Evolutionary conservation across 2,329 filamentous ascomycete genomes (phyloP), one percentile per base, ranked within the genome.

Genomic region (Arthrocladium fulminans): DNA sequence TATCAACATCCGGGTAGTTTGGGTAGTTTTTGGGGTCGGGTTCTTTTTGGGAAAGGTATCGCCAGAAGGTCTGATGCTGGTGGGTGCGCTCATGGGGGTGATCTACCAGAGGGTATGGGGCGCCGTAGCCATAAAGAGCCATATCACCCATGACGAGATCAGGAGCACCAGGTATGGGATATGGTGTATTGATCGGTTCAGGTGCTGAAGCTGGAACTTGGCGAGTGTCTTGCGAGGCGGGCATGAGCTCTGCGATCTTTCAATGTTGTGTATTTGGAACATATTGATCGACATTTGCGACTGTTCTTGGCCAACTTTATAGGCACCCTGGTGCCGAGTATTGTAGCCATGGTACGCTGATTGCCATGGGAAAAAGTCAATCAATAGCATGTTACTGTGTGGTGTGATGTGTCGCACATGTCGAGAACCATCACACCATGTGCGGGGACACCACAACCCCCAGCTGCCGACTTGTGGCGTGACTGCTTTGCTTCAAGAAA

Each of bases 1-100:
- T 51, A 41, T 56, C 52, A 20, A 54, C 42, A 41, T 56, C 50
- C 10, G 52, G 52, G 20, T 56, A 50, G 47, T 56, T 54, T n/a
- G 52, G 52, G 43, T 56, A 48, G n/a, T 53, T 48, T 42, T 56
- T 51, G 24, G 50, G 50, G 19, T 51, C 30, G 3, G 51, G 47
- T 30, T 50, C 49, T 25, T 51, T 44, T 30, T 44, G 55, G 2
- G 45, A 27, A 2, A 52, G 40, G 27, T 49, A 54, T 44, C 51
- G 51, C 22, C 53, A 37, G 9, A 52, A 40, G 12, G 29, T 51
- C 45, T 53, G 47, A 25, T 51, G 51, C 32, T 53, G 52, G 43
- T 54, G 55, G 34, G 46, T 37, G 27, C 50, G 47, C 32, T 54
- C 52, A 35, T 53, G 50, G 8, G 41, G 47, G 30, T 54, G 50